Conservation (phyloP, 495 filamentous ascomycete genomes). For the Lindgomyces ingoldianus region DNA sequence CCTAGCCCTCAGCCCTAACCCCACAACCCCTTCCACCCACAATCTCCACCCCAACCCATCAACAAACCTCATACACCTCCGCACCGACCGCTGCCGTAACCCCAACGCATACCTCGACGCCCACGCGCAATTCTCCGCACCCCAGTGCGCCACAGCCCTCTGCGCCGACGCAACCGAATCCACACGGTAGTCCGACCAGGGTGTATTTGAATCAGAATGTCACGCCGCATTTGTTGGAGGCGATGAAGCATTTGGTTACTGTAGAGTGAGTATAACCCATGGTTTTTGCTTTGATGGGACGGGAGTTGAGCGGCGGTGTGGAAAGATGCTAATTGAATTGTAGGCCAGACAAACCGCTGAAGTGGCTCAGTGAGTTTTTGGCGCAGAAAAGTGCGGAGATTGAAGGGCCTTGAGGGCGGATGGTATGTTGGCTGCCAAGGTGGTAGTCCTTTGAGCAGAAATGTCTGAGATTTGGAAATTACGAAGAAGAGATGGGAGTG, state of each 20-base stretch:
- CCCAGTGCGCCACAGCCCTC: constrained; percentile 44
- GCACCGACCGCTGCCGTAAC: constrained; percentile 13
- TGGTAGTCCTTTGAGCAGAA: too few species aligned
- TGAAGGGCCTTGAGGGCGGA: constrained; percentile 40
- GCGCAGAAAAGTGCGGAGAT: constrained; percentile 76
- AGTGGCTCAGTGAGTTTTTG: constrained; percentile 82
- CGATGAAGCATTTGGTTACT: constrained; percentile 83
- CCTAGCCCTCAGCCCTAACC: neutral
- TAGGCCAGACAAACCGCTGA: constrained; percentile 80
- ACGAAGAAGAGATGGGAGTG: neutral
- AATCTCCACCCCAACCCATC: constrained; percentile 3
- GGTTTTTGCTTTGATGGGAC: neutral
- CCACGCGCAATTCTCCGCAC: constrained; percentile 34
- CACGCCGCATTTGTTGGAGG: constrained; percentile 80
- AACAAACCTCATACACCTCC: neutral
- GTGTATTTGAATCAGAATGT: constrained; percentile 89
- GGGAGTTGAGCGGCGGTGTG: neutral
- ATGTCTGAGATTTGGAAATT: too few species aligned
- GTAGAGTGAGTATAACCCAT: constrained; percentile 72
- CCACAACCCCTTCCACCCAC: neutral
- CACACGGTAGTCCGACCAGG: constrained; percentile 81
- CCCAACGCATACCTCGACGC: constrained; percentile 3
- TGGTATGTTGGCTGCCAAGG: neutral
- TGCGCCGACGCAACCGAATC: constrained; percentile 44
- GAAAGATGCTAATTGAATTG: neutral